Evolutionary conservation across 345 rosid genomes (phyloP), one percentile per base, ranked within the genome.

Genomic region (Erodium maritimum): DNA sequence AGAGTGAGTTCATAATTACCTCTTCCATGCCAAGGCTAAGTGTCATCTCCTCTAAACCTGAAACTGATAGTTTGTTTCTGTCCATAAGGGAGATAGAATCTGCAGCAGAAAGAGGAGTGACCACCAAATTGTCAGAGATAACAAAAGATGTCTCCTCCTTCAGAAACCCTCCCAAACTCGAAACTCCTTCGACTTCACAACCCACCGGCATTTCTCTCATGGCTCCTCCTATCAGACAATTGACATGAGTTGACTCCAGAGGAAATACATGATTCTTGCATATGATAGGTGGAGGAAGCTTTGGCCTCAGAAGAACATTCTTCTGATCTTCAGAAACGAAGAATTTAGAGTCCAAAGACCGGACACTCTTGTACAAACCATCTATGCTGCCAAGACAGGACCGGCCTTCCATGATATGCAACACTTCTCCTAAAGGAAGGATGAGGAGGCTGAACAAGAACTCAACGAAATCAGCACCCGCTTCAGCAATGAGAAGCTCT

Each of bases 401-500:
- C 46, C 10, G 46, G 46, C 46, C 46, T 1, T 12, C 46, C 46
- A 37, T 1, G 13, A 4, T 37, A 37, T 12, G 46, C 46, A 37
- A 37, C 13, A 37, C 10, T 11, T 37, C 13, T 37, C 46, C 46
- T 12, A 37, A 37, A 12, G 46, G 46, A 37, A 37, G 4, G 46
- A 12, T 37, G 46, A 37, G 46, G 46, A 37, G 10, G 46, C 46
- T 37, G 46, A 37, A 37, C 46, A 37, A 37, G 46, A 37, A 37
- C 8, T 37, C 46, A 11, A 37, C 14, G 13, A 37, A 37, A 11
- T 37, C 46, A 3, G 4, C 8, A 6, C 14, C 1, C 1, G 46
- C 46, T 5, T 71, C 66, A 19, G 59, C 67, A 48, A 57, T 65
- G 0, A 71, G 66, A 45, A 71, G 10, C 3, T 0, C 12, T 42